A percentile compares a stretch with the other conserved stretches of the same genome.
phyloP scores from a whole-genome alignment of 2,329 filamentous ascomycete genomes.

The Hypoxylon sp. region DNA sequence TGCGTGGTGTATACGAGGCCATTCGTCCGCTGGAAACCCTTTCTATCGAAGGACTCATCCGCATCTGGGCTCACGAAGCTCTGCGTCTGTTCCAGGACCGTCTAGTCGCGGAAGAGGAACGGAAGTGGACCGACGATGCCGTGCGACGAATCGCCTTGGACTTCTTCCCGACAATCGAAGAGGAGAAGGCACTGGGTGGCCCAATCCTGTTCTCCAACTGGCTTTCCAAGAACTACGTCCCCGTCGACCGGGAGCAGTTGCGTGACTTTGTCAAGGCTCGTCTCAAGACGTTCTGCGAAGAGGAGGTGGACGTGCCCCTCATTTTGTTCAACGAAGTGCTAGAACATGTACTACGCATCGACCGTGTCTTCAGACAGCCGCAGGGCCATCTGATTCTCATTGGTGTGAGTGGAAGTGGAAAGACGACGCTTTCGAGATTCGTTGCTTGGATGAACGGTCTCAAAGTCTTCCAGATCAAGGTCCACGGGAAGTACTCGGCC shows the following conservation, averaged over 20 bases:
- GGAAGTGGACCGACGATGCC: slow-evolving; percentile 91
- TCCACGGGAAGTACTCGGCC: slow-evolving; percentile 96
- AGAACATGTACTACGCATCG: slow-evolving; percentile 96
- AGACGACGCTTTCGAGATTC: slow-evolving; percentile 96
- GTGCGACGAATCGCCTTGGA: slow-evolving; percentile 87
- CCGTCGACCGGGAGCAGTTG: slow-evolving; percentile 92
- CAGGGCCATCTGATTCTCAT: slow-evolving; percentile 98
- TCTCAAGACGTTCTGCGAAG: slow-evolving; percentile 97
- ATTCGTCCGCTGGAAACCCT: slow-evolving; percentile 90
- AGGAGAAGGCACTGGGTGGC: slow-evolving; percentile 84
- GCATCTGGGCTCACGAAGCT: slow-evolving; percentile 98
- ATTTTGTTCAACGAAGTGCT: slow-evolving; percentile 99
- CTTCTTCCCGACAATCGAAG: slow-evolving; percentile 94
- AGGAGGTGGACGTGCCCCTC: slow-evolving; percentile 97
- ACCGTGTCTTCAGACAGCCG: slow-evolving; percentile 97
- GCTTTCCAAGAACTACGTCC: slow-evolving; percentile 98
- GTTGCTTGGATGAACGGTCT: slow-evolving; percentile 99
- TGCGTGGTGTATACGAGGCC: slow-evolving; percentile 95
- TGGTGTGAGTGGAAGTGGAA: slow-evolving; percentile 97
- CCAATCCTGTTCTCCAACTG: slow-evolving; percentile 99
- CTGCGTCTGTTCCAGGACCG: slow-evolving; percentile 96
- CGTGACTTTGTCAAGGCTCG: slow-evolving; percentile 97
- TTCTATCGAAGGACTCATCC: slow-evolving; percentile 87
- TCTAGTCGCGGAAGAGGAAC: slow-evolving; percentile 91
- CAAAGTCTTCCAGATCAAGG: slow-evolving; percentile 99